Evolutionary conservation across 1,284 basidiomycete species (phyloP), one percentile per base, ranked within the genome.

Genomic region (Cryptococcus neoformans): DNA sequence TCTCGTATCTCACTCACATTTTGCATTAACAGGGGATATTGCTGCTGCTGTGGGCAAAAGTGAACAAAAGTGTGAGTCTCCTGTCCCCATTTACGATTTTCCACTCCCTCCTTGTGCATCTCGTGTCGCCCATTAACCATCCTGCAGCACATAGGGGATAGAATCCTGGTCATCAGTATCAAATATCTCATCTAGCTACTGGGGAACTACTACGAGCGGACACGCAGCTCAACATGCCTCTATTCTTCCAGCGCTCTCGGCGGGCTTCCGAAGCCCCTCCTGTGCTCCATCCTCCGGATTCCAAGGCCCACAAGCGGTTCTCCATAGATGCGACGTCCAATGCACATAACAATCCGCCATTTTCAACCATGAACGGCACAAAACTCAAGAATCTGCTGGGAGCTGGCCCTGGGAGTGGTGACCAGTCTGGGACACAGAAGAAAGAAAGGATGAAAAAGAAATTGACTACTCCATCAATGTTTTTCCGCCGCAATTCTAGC

Each of bases 361-460:
- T 12, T 38, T 45, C 51, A n/a, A 38, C 10, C 48, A n/a, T 21
- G 7, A 44, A 39, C 28, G 54, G 53, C 14, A 58, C 58, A 8
- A 67, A 62, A 46, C 48, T 67, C 37, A 65, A 62, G 51, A 44
- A 55, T 6, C 49, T 67, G 28, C 61, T 67, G 12, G 52, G 53
- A 34, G 47, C 45, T 10, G 51, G 58, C 16, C 44, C 28, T 28
- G 28, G 14, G 9, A 51, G 54, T 10, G 28, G 49, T 51, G 54
- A 4, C 54, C 48, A 21, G 51, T 37, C 38, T 59, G 44, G 42
- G 21, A 28, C 47, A 55, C 55, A 54, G 49, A 52, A 52, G 45
- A 38, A 56, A 62, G 12, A 36, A 60, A 6, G 54, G 45, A 16
- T 36, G 49, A 57, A 47, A 59, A 48, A 28, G 42, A 44, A 44